Evolutionary conservation across 192 early-diverging fungal genomes (phyloP), one percentile per base, ranked within the genome.

Genomic region (Backusella sp.): DNA sequence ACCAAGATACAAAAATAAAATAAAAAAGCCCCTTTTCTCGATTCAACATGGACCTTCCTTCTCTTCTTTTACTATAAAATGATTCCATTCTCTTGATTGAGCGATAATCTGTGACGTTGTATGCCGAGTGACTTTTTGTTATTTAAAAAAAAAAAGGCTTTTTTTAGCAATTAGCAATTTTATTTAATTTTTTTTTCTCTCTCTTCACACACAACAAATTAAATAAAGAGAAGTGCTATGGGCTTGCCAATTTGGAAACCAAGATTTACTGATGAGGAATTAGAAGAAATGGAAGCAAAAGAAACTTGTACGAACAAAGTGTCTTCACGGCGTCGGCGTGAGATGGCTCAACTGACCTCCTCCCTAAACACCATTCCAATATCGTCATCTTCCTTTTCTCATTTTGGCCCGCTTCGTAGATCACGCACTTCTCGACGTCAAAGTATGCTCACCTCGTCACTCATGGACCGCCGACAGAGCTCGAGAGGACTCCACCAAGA

Each of bases 241-340:
- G 73, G 73, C 35, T 42, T 74, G 39, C 73, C 73, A 28, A 65
- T 74, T 28, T 74, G 65, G 59, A 74, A 74, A 67, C 73, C 73
- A 44, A 74, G 53, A 72, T 28, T 44, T 30, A 72, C 42, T 49
- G 39, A 44, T 42, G 37, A 72, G 59, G 72, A 73, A 71, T 30
- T 28, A 44, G 28, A 44, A 46, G 41, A 44, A 49, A 21, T 30
- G 41, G 41, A 71, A 35, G 17, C 21, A 49, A 28, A 26, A 71
- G 28, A 44, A 0, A 49, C 39, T 30, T 44, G 12, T 49, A 17
- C 39, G 42, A 30, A 44, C 17, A 34, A 21, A 26, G 7, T n/a
- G 19, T 68, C 73, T 41, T 32, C 68, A 23, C 42, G 26, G 37
- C 69, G 23, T 23, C 28, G 37, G 5, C 34, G 68, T 70, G 23